Base-by-base conservation (phyloP, 2,329 filamentous ascomycete species). In the Phialocephala sp. region DNA sequence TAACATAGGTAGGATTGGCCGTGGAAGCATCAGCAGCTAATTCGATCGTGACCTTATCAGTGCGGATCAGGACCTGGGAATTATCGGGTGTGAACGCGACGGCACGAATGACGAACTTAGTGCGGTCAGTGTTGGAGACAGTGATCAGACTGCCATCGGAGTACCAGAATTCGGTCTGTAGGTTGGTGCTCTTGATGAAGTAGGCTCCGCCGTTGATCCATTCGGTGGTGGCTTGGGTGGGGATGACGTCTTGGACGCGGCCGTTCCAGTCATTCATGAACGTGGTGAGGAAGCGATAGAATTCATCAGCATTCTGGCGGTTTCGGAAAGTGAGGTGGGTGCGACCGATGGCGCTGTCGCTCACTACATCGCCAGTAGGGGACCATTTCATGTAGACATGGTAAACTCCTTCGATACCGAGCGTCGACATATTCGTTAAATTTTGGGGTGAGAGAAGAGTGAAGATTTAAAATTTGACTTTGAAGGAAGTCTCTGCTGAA, bases 291-390 rank as follows among this genome's bases (percentile, higher is more conserved):
- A 63, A 63, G 54, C 61, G 61, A 41, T 36, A 63, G 39, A 52
- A 63, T 32, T 63, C 54, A 41, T 63, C 61, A 39, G 61, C 61
- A 27, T n/a, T 47, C 39, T 63, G 61, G 27, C 61, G 61, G 35
- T 57, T 58, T 35, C 55, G 52, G 37, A 63, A 63, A 22, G 45
- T 54, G 27, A 60, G 45, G 20, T 60, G 59, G 14, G 43, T 52
- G 18, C 59, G 59, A 2, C 59, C 59, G 9, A 60, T 52, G 18
- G 45, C 43, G 8, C 43, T 52, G 35, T 60, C 52, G 43, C n/a
- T 52, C 27, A 52, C 59, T 8, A 54, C 59, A 39, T 60, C 59
- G 5, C 3, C n/a, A 9, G 27, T 35, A 9, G 43, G 43, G 36
- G 59, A 60, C 43, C 59, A 60, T 24, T 60, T 60, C 35, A 60